A percentile compares a stretch with the other conserved stretches of the same genome.
Evolutionary conservation across 2,329 filamentous ascomycete species (phyloP).

Genomic region (Talaromyces sp.): DNA sequence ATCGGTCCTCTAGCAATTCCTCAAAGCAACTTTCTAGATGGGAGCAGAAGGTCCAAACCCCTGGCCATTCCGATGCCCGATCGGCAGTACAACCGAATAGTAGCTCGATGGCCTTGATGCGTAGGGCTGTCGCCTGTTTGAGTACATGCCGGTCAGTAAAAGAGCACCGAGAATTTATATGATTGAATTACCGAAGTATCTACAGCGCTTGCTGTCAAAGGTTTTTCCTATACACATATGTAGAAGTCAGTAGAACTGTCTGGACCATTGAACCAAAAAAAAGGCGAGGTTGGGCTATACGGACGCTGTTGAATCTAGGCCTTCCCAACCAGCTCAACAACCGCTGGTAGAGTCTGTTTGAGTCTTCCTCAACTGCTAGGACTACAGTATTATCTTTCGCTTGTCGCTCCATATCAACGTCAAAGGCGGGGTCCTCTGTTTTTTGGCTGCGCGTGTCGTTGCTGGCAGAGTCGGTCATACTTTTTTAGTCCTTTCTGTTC

Average conservation of each 20-base stretch:
- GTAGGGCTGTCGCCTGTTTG: not conserved
- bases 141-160: not conserved
- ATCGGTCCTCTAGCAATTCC: not conserved
- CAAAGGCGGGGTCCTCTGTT: not conserved
- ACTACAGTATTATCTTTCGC: not conserved
- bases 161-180: not conserved
- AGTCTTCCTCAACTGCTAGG: not conserved
- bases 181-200: not conserved
- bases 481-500: not conserved
- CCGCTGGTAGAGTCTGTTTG: not conserved
- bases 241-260: not conserved
- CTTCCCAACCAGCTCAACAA: not conserved
- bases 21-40: not conserved
- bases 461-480: not conserved
- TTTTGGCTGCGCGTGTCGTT: not conserved
- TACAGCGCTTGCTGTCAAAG: not conserved
- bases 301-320: not conserved
- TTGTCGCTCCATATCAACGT: slow-evolving; percentile 1
- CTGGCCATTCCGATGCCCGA: slow-evolving; percentile 4
- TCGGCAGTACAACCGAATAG: not conserved
- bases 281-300: not conserved
- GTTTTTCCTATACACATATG: not conserved
- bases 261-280: not conserved
- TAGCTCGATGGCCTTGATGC: slow-evolving; percentile 1
- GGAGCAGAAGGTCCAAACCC: slow-evolving; percentile 3